Percentiles rank a stretch among this genome's conserved stretches.
phyloP scores from a whole-genome alignment of 805 yeast species.

The Monosporozyma aquatica region DNA sequence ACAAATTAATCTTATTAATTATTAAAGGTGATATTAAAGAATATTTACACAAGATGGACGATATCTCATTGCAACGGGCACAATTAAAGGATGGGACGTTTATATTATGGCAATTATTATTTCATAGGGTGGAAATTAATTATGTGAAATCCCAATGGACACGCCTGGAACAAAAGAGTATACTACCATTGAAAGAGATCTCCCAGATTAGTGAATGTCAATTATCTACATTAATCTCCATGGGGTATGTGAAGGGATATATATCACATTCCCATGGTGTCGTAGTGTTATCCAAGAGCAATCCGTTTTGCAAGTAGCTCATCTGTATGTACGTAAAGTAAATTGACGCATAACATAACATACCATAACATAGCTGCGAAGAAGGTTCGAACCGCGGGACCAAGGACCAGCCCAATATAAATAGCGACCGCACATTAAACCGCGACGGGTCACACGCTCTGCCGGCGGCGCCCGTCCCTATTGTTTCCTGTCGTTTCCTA shows the following conservation, averaged over 20 bases:
- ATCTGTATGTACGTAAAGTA: too few species aligned
- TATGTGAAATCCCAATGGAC: background rate
- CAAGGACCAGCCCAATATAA: too few species aligned
- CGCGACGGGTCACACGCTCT: too few species aligned
- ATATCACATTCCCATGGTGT: slow-evolving; percentile 67
- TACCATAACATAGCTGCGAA: too few species aligned
- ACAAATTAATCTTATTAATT: slow-evolving; percentile 41
- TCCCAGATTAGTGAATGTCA: slow-evolving; percentile 42
- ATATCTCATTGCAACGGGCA: slow-evolving; percentile 34
- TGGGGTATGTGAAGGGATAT: slow-evolving; percentile 65
- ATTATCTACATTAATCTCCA: slow-evolving; percentile 54
- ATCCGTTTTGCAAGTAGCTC: too few species aligned
- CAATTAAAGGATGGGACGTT: slow-evolving; percentile 47
- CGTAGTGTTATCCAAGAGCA: slow-evolving; percentile 63
- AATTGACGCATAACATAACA: too few species aligned
- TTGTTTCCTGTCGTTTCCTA: too few species aligned
- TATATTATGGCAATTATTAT: slow-evolving; percentile 45
- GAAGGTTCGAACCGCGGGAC: too few species aligned
- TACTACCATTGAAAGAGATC: background rate
- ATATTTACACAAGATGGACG: slow-evolving; percentile 43
- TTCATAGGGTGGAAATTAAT: slow-evolving; percentile 17
- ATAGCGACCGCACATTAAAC: too few species aligned
- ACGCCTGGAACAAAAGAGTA: slow-evolving; percentile 32
- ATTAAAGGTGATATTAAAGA: slow-evolving; percentile 45
- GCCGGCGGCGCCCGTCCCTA: too few species aligned